Base-by-base conservation (phyloP, 768 basidiomycete species). In the Cystofilobasidium macerans region DNA sequence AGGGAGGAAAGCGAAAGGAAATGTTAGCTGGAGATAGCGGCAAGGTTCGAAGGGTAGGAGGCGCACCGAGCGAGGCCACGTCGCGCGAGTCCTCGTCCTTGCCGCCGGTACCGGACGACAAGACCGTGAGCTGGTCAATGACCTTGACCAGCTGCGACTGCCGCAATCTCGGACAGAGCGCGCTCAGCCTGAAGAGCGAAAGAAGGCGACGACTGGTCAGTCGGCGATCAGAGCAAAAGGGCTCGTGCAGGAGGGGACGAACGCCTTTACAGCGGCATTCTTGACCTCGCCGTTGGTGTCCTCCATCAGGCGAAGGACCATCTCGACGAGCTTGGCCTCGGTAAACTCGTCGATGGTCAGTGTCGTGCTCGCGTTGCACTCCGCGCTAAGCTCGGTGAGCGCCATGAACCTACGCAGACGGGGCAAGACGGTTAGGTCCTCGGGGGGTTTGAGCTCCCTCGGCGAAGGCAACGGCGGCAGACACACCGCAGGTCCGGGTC, bases 201-300 rank as follows among this genome's bases (percentile, higher is more conserved):
- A 6, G 16, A 3, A 28, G 30, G 2, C n/a, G 18, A 14, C 53
- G 28, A 30, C 53, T 14, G 12, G 53, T 4, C 33, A 24, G 42
- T 24, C 28, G 53, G 24, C 30, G 30, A 22, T 24, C 11, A 22
- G n/a, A 53, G 24, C 11, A 8, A 53, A 53, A 22, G 57, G 22
- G n/a, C 9, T 8, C 38, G 9, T 9, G 38, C 9, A 16, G n/a
- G 45, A 48, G 45, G 33, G n/a, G 16, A 74, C 82, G 61, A 71
- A 88, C 94, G 91, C 93, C 79, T 93, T 91, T 14, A 95, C 94
- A 2, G 91, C 90, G 75, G 89, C 87, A 73, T 95, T 95, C 80
- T 98, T 98, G 70, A 98, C 95, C 79, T 99, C 95, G 11, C 91
- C 91, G 71, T 93, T 97, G 77, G 86, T 87, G 78, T 99, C 95